These are phyloP conservation scores for Saraca asoca DNA, from an alignment of 331 rosid genomes.

Conservation along the genomic window DNA sequence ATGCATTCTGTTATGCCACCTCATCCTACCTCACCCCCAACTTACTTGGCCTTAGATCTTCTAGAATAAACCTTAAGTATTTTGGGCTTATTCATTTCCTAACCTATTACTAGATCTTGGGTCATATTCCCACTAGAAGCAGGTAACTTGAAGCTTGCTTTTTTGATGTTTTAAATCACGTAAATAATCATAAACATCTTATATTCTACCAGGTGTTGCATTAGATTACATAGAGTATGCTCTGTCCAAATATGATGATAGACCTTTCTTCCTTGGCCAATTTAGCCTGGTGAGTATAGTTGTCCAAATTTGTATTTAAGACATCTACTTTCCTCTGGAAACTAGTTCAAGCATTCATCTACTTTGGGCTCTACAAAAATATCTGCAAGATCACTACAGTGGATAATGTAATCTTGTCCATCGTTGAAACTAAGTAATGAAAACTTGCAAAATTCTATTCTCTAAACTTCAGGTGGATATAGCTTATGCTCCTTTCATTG, in stretches of 20 bases:
- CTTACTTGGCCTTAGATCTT: no score
- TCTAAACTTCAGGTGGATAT: constrained; percentile 70
- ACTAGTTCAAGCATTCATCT: no score
- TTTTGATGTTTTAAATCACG: constrained; percentile 21
- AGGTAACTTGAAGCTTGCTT: constrained; percentile 48
- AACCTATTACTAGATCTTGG: no score
- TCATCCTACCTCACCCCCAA: no score
- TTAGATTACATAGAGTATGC: no score
- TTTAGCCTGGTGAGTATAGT: background rate
- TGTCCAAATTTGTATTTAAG: background rate
- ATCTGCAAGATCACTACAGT: background rate
- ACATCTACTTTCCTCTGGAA: no score
- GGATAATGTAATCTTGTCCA: background rate
- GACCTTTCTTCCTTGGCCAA: background rate
- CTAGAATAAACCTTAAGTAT: no score
- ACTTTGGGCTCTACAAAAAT: background rate
- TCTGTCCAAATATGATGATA: background rate
- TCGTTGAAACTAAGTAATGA: background rate
- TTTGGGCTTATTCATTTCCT: no score
- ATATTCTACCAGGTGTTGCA: constrained; percentile 11
- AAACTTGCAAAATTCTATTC: background rate
- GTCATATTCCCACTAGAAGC: no score
- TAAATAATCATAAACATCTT: background rate
- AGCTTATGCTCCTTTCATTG: constrained; percentile 79
- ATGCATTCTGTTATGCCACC: no score